Percentiles rank a stretch among this genome's conserved stretches.
Conservation (phyloP, 257 asterid genomes). For the Ligustrum vulgare region DNA sequence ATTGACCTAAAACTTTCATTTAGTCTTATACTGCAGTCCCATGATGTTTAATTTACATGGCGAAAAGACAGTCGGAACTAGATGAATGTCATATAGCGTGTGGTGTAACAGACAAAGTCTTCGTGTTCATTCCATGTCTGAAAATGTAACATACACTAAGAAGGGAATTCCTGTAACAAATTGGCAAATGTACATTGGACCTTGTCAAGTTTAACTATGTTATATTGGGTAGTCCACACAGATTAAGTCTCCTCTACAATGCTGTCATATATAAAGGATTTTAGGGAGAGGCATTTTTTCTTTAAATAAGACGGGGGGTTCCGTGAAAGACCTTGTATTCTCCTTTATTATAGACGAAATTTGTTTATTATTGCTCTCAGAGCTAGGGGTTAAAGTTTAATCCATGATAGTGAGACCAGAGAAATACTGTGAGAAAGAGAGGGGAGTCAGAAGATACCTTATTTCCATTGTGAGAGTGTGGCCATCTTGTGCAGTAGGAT, state of each 20-base stretch:
- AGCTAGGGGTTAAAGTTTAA: background rate
- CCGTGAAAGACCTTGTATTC: background rate
- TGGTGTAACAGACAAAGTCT: background rate
- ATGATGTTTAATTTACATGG: no score
- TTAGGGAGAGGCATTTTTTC: background rate
- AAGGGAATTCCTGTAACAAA: background rate
- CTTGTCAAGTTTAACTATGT: background rate
- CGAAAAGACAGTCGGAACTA: no score
- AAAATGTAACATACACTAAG: background rate
- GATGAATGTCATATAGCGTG: background rate
- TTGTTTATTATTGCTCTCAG: background rate
- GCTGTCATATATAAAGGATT: background rate
- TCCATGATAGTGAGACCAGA: background rate
- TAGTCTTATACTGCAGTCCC: background rate
- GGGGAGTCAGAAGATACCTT: constrained; percentile 39
- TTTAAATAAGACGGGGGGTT: background rate
- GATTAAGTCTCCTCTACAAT: background rate
- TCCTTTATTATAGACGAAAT: background rate
- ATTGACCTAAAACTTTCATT: background rate
- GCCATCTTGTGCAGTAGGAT: constrained; percentile 47
- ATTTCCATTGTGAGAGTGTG: constrained; percentile 49
- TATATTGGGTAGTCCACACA: background rate
- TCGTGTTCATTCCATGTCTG: background rate
- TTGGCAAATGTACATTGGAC: background rate
- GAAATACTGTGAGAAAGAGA: background rate